These are phyloP conservation scores for Psilocybe sp. DNA, from an alignment of 768 basidiomycete species.

Conservation along the genomic window DNA sequence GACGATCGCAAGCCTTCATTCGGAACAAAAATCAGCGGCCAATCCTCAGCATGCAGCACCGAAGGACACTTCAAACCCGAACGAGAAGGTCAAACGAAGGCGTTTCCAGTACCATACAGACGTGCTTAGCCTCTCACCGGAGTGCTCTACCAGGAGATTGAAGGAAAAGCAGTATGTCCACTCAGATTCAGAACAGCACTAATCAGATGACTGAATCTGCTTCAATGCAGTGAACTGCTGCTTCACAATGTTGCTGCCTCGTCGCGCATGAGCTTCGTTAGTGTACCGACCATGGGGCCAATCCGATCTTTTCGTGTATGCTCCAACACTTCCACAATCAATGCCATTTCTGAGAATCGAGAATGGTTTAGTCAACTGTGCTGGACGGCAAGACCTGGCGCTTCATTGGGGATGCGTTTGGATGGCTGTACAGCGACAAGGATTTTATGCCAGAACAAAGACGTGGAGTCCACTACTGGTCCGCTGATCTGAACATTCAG, in stretches of 20 bases:
- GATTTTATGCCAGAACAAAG: background rate
- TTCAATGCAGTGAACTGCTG: conserved; percentile 33
- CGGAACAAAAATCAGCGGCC: background rate
- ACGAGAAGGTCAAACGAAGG: conserved; percentile 1
- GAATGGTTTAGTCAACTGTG: conserved; percentile 26
- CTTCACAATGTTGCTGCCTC: conserved; percentile 38
- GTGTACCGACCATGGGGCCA: conserved; percentile 31
- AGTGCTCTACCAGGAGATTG: conserved; percentile 2
- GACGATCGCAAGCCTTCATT: conserved; percentile 7
- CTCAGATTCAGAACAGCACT: background rate
- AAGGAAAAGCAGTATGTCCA: conserved; percentile 17
- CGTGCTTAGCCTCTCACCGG: conserved; percentile 7
- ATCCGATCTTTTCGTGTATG: conserved; percentile 50
- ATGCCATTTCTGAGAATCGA: background rate
- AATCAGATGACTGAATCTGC: background rate
- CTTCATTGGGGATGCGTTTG: conserved; percentile 50
- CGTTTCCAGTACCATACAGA: conserved; percentile 14
- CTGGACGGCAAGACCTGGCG: conserved; percentile 28
- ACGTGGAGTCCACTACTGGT: conserved; percentile 34
- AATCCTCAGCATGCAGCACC: background rate
- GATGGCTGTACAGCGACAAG: conserved; percentile 42
- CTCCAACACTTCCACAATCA: background rate
- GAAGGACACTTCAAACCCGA: no score
- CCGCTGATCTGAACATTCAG: conserved; percentile 40
- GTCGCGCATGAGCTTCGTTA: conserved; percentile 24